Evolutionary conservation across 208 protist species (phyloP).

Genomic region (Balamuthia mandrillaris): DNA sequence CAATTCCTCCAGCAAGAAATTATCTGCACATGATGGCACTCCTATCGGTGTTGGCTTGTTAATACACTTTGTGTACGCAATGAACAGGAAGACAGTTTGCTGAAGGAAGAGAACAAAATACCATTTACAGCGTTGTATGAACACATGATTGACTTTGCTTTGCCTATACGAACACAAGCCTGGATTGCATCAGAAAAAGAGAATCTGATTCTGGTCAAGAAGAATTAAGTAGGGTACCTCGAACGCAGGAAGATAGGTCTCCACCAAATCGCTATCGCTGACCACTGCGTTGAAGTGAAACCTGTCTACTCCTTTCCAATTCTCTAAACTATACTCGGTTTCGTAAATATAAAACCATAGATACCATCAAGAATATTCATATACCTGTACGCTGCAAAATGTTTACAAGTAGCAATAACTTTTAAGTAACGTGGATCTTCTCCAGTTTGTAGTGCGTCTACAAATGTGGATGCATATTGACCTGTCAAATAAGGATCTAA

Average conservation of each 20-base stretch:
- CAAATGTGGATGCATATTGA: neutral
- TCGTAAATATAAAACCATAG: too few relatives aligned
- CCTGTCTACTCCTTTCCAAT: neutral
- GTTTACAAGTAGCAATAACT: neutral
- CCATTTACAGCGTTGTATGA: neutral
- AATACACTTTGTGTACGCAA: neutral
- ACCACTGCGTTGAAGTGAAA: neutral
- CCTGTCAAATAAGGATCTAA: neutral
- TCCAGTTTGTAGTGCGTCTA: neutral
- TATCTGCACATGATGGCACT: constrained; percentile 38
- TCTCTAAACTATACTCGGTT: neutral
- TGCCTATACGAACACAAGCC: neutral
- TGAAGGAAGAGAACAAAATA: neutral
- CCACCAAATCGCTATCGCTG: neutral
- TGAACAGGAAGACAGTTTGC: neutral
- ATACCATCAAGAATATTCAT: too few relatives aligned
- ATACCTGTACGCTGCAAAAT: constrained; percentile 1
- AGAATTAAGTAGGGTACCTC: too few relatives aligned
- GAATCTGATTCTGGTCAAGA: too few relatives aligned
- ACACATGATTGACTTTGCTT: neutral
- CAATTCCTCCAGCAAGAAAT: neutral
- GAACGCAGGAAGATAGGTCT: neutral
- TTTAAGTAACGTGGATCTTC: neutral
- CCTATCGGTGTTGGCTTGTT: constrained; percentile 13
- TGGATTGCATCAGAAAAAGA: too few relatives aligned